Conservation (phyloP, 1,139 yeast genomes). For the Meyerozyma elateridarum region DNA sequence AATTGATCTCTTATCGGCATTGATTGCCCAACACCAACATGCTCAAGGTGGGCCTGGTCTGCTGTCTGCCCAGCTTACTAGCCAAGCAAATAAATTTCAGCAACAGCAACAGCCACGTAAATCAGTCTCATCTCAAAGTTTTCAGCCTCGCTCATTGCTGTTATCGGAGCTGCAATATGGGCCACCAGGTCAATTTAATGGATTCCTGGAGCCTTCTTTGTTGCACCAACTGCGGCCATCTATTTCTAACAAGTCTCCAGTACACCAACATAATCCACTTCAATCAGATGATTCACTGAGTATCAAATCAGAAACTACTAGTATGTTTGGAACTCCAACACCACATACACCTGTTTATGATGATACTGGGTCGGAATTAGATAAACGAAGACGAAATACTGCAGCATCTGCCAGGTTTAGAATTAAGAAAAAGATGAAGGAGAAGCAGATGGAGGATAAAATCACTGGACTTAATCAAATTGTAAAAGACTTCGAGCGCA, state of each 20-base stretch:
- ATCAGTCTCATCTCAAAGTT: constrained; percentile 12
- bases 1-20: constrained; percentile 65
- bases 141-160: no score
- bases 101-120: constrained; percentile 4
- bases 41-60: not conserved
- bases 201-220: no score
- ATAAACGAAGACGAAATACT: constrained; percentile 70
- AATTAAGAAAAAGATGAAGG: constrained; percentile 75
- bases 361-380: constrained; percentile 38
- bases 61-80: constrained; percentile 5
- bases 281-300: not conserved
- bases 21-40: constrained; percentile 64
- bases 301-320: not conserved
- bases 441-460: constrained; percentile 75
- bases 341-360: constrained; percentile 1
- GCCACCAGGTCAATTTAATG: no score
- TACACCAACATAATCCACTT: constrained; percentile 21
- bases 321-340: constrained; percentile 3
- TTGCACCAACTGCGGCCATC: constrained; percentile 11
- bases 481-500: constrained; percentile 56
- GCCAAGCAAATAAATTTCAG: constrained; percentile 5
- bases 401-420: constrained; percentile 82
- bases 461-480: constrained; percentile 59
- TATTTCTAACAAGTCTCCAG: constrained; percentile 15
- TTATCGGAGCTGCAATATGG: no score